Evolutionary conservation across 257 asterid species (phyloP).

Genomic region (Phtheirospermum japonicum): DNA sequence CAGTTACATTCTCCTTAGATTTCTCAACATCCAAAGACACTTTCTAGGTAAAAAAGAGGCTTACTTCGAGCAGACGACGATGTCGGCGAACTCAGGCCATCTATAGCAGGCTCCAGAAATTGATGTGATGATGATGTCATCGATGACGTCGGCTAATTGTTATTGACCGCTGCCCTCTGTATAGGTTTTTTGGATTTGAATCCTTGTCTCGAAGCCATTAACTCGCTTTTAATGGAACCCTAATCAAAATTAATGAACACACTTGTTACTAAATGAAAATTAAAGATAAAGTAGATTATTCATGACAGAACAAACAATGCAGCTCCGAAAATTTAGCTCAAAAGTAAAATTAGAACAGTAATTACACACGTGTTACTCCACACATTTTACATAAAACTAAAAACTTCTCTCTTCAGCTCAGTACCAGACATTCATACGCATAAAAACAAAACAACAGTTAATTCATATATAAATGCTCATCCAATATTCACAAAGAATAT

Average conservation of each 20-base stretch:
- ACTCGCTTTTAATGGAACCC: constrained; percentile 24
- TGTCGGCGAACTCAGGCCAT: constrained; percentile 75
- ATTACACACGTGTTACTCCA: background rate
- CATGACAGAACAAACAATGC: constrained; percentile 26
- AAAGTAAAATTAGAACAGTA: background rate
- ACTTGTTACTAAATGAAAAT: no score
- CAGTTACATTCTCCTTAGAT: constrained; percentile 89
- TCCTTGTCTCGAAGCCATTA: no score
- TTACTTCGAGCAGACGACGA: constrained; percentile 82
- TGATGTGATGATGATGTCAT: no score
- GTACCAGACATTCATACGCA: no score
- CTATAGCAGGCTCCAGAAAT: constrained; percentile 59
- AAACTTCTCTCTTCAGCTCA: no score
- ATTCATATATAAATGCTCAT: constrained; percentile 23
- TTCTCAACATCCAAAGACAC: constrained; percentile 53
- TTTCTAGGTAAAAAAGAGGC: constrained; percentile 52
- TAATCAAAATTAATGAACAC: no score
- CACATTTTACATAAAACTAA: constrained; percentile 28
- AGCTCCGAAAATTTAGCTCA: no score
- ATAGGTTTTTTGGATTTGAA: constrained; percentile 48
- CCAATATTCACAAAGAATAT: constrained; percentile 10
- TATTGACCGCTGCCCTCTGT: constrained; percentile 35
- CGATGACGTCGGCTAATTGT: constrained; percentile 65
- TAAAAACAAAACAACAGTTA: constrained; percentile 22
- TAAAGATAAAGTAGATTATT: no score